Base-by-base conservation (phyloP, 495 filamentous ascomycete genomes). In the Hypoxylon intermedium region DNA sequence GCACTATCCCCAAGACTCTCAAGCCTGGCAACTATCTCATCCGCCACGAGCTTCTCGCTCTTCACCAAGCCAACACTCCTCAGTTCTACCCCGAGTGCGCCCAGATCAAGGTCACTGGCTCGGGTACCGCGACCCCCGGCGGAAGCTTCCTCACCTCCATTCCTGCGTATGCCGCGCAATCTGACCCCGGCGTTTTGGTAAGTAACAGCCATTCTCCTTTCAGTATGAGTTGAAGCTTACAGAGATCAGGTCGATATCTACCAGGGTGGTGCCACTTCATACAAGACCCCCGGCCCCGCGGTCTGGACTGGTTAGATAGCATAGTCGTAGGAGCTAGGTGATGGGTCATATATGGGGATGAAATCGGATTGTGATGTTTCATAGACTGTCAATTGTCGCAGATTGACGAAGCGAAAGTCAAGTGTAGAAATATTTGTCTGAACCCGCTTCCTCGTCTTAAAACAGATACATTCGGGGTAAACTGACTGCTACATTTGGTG, bases 61-160 rank as follows among this genome's bases (percentile, higher is more conserved):
- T 85, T 15, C 83, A 85, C 65, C 82, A 85, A 66, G 79, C 82
- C 34, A 82, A 84, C 65, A 75, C 80, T 5, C 83, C 82, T 0
- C 83, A 85, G 68, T 85, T 83, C 67, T 85, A 85, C 73, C 78
- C 82, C 48, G 83, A 85, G 69, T 85, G 82, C 54, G 83, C 83
- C 0, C 82, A 84, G 72, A 55, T 85, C 57, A 73, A 66, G 24
- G 75, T 85, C 43, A 78, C 75, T 20, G 83, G 83, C 23, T 74
- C 73, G 21, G 83, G 83, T 37, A 75, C 69, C 15, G 75, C 70
- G 0, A 47, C 64, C 36, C 82, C 82, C 2, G 65, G 70, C 26
- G 74, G 73, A 26, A 64, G 54, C 13, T 75, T 66, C 66, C 72
- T 83, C 49, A 74, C 74, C 9, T 72, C 74, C 30, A 81, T 85